These are phyloP conservation scores for Diplodia seriata DNA, from an alignment of 2,329 filamentous ascomycete species.

Conservation along the genomic window DNA sequence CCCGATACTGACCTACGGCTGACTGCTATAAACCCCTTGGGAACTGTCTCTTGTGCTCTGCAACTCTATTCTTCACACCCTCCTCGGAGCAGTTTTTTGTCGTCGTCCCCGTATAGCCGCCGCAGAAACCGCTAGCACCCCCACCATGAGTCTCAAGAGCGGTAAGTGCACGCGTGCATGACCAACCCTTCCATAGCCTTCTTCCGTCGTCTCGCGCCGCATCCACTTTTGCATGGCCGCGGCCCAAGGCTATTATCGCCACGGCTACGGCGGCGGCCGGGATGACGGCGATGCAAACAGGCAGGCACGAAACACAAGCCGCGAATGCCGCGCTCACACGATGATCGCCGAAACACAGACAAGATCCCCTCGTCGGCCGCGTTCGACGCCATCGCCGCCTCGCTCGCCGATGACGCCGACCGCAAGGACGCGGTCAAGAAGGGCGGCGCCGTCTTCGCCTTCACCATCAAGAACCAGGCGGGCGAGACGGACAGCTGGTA, in stretches of 20 bases:
- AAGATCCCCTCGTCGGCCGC: constrained; percentile 88
- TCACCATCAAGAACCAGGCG: constrained; percentile 86
- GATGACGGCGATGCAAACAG: background rate
- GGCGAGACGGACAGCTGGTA: constrained; percentile 88
- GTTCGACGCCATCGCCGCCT: constrained; percentile 84
- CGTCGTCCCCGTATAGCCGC: background rate
- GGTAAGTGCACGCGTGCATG: constrained; percentile 55
- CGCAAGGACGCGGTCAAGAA: constrained; percentile 89
- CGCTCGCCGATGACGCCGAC: constrained; percentile 72
- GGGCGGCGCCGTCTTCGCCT: constrained; percentile 85
- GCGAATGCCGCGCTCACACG: constrained; percentile 8
- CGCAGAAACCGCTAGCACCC: constrained; percentile 1
- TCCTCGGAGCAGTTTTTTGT: background rate
- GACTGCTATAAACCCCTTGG: constrained; percentile 29
- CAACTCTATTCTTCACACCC: background rate
- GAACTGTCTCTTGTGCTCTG: background rate
- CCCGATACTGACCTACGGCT: constrained; percentile 12
- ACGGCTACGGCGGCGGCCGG: constrained; percentile 5
- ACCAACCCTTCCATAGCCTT: constrained; percentile 14
- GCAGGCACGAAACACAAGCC: background rate
- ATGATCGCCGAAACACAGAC: constrained; percentile 35
- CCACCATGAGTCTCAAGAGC: constrained; percentile 74
- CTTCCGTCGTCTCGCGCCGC: constrained; percentile 12
- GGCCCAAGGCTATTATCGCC: background rate
- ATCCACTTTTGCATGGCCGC: background rate